Evolutionary conservation across 768 basidiomycete genomes (phyloP), one percentile per base, ranked within the genome.

Genomic region (Collybiopsis luxurians): DNA sequence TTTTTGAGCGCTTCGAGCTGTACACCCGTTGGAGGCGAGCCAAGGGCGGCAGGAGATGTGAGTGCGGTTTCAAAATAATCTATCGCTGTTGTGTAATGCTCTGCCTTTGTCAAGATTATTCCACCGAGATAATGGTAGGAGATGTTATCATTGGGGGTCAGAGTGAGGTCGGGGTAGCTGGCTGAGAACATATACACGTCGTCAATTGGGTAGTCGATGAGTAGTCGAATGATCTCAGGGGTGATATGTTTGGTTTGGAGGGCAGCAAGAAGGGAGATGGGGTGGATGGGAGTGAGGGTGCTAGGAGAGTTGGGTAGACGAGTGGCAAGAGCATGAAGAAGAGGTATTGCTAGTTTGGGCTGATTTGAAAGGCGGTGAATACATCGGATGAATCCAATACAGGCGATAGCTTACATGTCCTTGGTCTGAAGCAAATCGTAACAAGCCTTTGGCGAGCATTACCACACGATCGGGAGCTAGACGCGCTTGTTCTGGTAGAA

Each of bases 1-100:
- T 95, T 94, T 78, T 95, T 95, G 63, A 88, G 73, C 0, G 93
- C 93, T 65, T 95, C 93, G 63, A 94, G 69, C 68, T 96, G 93
- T 2, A 95, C 74, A 38, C 44, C 54, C 2, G 84, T 79, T 0
- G 84, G 82, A 39, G 70, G 77, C 10, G 67, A 73, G 24, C 79
- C 87, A 21, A 15, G 17, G 17, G 59, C 36, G 19, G n/a, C 30
- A 4, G 83, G 88, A 21, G 80, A 79, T 31, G 81, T 82, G 23
- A 86, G 85, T 57, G 87, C 88, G 26, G 89, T 87, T 71, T 96
- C 93, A 49, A 95, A 87, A 60, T 81, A 85, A 55, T 91, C 87
- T 42, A 90, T 74, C 0, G 83, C 83, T 0, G 81, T 80, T 1
- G 54, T 47, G 45, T 45, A 55, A 19, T 46, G 44, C 28, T n/a